These are phyloP conservation scores for Metschnikowia cerradonensis DNA, from an alignment of 805 yeast genomes.

Conservation along the genomic window DNA sequence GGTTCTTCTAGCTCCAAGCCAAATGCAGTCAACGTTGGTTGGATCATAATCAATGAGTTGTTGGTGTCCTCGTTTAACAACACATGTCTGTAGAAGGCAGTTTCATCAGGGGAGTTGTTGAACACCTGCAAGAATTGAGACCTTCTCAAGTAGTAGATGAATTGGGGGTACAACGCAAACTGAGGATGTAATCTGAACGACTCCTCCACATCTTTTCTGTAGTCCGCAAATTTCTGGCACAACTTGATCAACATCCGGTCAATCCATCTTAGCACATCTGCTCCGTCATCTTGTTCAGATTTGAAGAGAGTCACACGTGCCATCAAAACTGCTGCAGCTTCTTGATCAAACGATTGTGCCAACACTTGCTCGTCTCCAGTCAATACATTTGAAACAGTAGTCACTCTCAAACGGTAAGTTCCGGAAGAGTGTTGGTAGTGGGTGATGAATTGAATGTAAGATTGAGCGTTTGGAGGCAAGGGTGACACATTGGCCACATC, in stretches of 20 bases:
- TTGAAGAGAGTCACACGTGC: conserved; percentile 88
- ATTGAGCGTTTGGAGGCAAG: conserved; percentile 45
- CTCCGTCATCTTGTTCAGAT: conserved; percentile 75
- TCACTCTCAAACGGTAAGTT: conserved; percentile 80
- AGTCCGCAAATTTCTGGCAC: conserved; percentile 92
- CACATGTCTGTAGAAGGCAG: conserved; percentile 93
- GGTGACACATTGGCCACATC: conserved; percentile 58
- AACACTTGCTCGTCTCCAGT: conserved; percentile 47
- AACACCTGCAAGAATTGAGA: conserved; percentile 94
- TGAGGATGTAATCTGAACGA: conserved; percentile 81
- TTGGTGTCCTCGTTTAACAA: conserved; percentile 87
- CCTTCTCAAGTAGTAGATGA: conserved; percentile 91
- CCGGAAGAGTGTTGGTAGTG: conserved; percentile 96
- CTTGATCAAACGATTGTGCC: conserved; percentile 87
- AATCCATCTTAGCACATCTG: conserved; percentile 91
- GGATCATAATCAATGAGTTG: conserved; percentile 93
- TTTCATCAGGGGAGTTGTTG: conserved; percentile 98
- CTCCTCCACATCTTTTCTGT: conserved; percentile 76
- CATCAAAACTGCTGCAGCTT: conserved; percentile 94
- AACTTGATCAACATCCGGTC: conserved; percentile 87
- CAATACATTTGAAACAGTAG: conserved; percentile 66
- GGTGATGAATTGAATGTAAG: conserved; percentile 79
- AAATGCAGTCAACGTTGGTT: conserved; percentile 90
- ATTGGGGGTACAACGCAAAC: conserved; percentile 89
- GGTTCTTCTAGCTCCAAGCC: conserved; percentile 70